These are phyloP conservation scores for Phaeosphaeriaceae sp. DNA, from an alignment of 2,329 filamentous ascomycete species.

Conservation along the genomic window DNA sequence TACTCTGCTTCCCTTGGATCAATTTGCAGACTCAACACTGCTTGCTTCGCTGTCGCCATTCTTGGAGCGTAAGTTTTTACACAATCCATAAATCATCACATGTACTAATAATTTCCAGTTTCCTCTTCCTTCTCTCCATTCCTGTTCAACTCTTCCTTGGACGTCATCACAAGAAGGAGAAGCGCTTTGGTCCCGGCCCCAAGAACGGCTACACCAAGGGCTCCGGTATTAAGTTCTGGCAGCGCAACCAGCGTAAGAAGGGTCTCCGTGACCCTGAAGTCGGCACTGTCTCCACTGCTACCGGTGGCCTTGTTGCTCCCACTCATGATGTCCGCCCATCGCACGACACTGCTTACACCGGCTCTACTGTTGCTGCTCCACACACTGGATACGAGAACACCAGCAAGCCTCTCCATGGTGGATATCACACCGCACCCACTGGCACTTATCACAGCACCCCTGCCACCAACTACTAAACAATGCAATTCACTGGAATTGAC, in stretches of 20 bases:
- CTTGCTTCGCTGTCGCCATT: conserved; percentile 77
- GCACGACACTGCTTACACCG: conserved; percentile 57
- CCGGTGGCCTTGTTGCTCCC: conserved; percentile 23
- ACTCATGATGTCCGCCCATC: conserved; percentile 50
- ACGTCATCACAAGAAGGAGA: conserved; percentile 75
- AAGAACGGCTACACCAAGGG: conserved; percentile 72
- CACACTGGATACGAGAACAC: conserved; percentile 42
- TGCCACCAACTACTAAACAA: conserved; percentile 23
- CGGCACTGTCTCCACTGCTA: conserved; percentile 34
- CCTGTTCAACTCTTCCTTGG: conserved; percentile 71
- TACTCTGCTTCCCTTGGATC: conserved; percentile 58
- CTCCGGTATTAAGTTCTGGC: conserved; percentile 57
- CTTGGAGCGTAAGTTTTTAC: conserved; percentile 69
- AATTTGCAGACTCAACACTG: conserved; percentile 78
- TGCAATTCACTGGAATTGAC: background rate
- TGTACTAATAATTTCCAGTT: conserved; percentile 50
- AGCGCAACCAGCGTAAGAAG: conserved; percentile 47
- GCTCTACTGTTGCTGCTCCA: conserved; percentile 54
- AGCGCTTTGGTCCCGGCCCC: conserved; percentile 71
- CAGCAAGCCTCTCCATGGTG: conserved; percentile 45
- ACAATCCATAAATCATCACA: conserved; percentile 4
- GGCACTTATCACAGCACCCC: conserved; percentile 45
- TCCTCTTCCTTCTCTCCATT: conserved; percentile 78
- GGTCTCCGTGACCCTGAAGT: conserved; percentile 54
- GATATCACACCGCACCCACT: conserved; percentile 55